Percentiles rank a stretch among this genome's conserved stretches.
Conservation (phyloP, 331 rosid species). For the Erythrophleum ivorense region DNA sequence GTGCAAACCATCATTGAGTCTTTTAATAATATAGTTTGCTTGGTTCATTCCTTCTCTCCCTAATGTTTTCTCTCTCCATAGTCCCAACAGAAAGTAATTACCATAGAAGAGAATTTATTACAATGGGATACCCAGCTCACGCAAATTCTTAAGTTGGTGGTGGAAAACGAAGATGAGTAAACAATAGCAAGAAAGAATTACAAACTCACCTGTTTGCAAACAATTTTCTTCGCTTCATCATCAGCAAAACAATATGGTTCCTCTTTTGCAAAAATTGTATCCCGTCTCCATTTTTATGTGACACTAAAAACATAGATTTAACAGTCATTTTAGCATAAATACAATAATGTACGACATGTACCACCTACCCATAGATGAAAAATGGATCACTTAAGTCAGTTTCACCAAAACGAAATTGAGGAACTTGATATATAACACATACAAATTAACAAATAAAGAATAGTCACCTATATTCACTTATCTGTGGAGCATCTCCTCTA, state of each 20-base stretch:
- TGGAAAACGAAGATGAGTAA: background rate
- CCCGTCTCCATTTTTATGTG: background rate
- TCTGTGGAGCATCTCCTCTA: too few relatives aligned
- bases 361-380: too few relatives aligned
- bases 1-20: too few relatives aligned
- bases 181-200: background rate
- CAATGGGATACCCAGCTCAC: background rate
- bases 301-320: slow-evolving; percentile 6
- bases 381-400: too few relatives aligned
- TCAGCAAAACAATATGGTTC: background rate
- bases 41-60: too few relatives aligned
- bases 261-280: background rate
- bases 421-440: too few relatives aligned
- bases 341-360: background rate
- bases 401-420: too few relatives aligned
- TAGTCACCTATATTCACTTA: too few relatives aligned
- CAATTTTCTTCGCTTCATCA: background rate
- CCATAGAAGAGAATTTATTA: background rate
- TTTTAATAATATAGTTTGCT: too few relatives aligned
- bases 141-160: background rate
- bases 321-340: background rate
- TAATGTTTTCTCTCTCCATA: too few relatives aligned
- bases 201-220: background rate
- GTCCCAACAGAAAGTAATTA: background rate
- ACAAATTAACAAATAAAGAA: too few relatives aligned